Percentiles rank a stretch among this genome's conserved stretches.
phyloP scores from a whole-genome alignment of 495 filamentous ascomycete genomes.

The Cenococcum geophilum region DNA sequence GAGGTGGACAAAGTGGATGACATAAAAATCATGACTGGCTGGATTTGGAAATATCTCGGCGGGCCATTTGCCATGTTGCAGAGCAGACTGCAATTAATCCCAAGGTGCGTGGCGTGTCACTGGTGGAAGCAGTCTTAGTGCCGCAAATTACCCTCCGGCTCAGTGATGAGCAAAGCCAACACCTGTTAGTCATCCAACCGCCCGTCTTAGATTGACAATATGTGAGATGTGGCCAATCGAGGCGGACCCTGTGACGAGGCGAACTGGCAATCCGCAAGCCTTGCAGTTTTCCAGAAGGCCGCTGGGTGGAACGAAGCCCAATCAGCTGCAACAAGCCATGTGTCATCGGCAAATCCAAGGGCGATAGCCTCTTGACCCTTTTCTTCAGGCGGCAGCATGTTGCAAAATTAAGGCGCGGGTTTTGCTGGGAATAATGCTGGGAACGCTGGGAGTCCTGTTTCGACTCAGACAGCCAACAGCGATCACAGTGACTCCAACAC shows the following conservation, averaged over 20 bases:
- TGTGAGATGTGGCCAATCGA: slow-evolving; percentile 10
- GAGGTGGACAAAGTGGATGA: not conserved
- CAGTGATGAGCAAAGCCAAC: too few relatives aligned
- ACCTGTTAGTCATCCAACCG: not conserved
- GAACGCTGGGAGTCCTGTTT: not conserved
- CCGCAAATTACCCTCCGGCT: slow-evolving; percentile 4
- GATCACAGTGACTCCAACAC: slow-evolving; percentile 17
- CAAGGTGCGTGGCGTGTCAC: slow-evolving; percentile 1
- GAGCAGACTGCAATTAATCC: not conserved
- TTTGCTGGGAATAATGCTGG: not conserved
- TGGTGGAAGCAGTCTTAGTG: not conserved
- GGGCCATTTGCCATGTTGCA: slow-evolving; percentile 3
- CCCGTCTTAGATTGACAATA: slow-evolving; percentile 19
- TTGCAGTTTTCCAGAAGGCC: not conserved
- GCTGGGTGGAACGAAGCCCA: slow-evolving; percentile 1
- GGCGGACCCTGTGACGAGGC: not conserved
- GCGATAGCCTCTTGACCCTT: slow-evolving; percentile 8
- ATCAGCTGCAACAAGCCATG: slow-evolving; percentile 13
- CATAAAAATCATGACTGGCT: slow-evolving; percentile 1
- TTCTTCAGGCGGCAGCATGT: not conserved
- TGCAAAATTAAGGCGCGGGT: slow-evolving; percentile 14
- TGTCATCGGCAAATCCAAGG: slow-evolving; percentile 16
- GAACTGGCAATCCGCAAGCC: not conserved
- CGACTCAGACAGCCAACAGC: slow-evolving; percentile 6
- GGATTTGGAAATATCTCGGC: not conserved